These are phyloP conservation scores for Peronospora destructor DNA, from an alignment of 352 stramenopile genomes.

Conservation along the genomic window DNA sequence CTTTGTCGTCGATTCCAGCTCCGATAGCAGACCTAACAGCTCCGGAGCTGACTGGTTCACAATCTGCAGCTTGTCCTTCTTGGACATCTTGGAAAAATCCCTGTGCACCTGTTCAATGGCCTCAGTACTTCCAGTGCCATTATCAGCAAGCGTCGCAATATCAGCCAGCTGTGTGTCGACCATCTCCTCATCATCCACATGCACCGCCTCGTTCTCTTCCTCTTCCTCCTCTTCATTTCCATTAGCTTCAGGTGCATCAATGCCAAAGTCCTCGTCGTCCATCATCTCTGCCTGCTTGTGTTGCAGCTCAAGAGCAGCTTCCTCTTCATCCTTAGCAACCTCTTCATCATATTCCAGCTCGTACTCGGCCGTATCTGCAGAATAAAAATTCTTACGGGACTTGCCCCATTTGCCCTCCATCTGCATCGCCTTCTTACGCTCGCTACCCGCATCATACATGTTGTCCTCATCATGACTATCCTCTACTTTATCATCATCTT, in stretches of 20 bases:
- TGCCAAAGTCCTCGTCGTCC: conserved; percentile 83
- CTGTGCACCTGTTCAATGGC: conserved; percentile 71
- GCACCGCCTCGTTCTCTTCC: conserved; percentile 29
- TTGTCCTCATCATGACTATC: conserved; percentile 32
- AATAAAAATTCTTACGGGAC: conserved; percentile 85
- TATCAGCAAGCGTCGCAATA: conserved; percentile 58
- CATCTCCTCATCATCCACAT: conserved; percentile 61
- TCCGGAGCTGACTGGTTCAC: conserved; percentile 81
- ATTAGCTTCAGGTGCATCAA: conserved; percentile 41
- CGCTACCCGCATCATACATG: conserved; percentile 47
- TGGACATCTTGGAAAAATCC: conserved; percentile 81
- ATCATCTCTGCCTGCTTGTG: conserved; percentile 80
- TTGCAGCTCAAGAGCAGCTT: conserved; percentile 76
- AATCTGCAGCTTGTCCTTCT: conserved; percentile 84
- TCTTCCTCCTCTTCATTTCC: conserved; percentile 36
- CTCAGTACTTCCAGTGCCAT: conserved; percentile 37
- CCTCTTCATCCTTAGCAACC: conserved; percentile 74
- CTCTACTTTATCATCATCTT: conserved; percentile 22
- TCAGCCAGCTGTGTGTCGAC: conserved; percentile 68
- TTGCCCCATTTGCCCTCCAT: conserved; percentile 84
- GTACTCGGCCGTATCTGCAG: conserved; percentile 75
- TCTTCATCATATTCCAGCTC: conserved; percentile 79
- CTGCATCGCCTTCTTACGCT: conserved; percentile 65
- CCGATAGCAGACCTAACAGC: conserved; percentile 57
- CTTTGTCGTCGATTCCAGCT: conserved; percentile 61